A percentile compares a stretch with the other conserved stretches of the same genome.
phyloP scores from a whole-genome alignment of 345 rosid species.

The Rhodomyrtus tomentosa region DNA sequence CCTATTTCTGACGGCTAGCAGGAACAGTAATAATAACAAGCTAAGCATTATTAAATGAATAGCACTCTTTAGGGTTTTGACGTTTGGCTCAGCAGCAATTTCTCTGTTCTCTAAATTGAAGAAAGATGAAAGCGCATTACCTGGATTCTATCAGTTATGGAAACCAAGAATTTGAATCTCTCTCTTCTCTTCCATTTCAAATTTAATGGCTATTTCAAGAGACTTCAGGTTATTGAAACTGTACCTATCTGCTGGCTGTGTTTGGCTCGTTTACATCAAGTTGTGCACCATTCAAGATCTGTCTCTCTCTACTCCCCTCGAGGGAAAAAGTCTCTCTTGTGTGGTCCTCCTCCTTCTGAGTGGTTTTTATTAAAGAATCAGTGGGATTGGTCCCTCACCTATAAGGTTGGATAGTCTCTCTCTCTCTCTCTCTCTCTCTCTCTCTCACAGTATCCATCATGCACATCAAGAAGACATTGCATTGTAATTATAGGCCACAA shows the following conservation, averaged over 20 bases:
- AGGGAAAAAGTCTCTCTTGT: conserved; percentile 6
- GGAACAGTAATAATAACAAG: background rate
- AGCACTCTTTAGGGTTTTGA: background rate
- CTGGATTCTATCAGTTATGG: background rate
- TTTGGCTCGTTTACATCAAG: background rate
- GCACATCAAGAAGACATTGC: conserved; percentile 13
- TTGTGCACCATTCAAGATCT: conserved; percentile 17
- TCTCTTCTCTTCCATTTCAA: background rate
- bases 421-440: background rate
- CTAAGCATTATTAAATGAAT: background rate
- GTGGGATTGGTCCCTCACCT: conserved; percentile 30
- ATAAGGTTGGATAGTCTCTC: background rate
- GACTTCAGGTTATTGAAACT: background rate
- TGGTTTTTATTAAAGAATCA: background rate
- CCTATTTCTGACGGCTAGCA: background rate
- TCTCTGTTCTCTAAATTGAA: background rate
- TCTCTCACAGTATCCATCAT: conserved; percentile 11
- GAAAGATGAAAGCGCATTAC: background rate
- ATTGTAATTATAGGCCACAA: conserved; percentile 13
- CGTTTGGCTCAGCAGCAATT: background rate
- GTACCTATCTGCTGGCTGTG: background rate
- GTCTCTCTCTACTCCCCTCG: background rate
- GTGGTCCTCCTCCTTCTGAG: conserved; percentile 27
- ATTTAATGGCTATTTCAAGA: background rate
- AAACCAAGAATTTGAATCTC: background rate